These are phyloP conservation scores for Hypoxylon lienhwacheense DNA, from an alignment of 495 filamentous ascomycete species.

Conservation along the genomic window DNA sequence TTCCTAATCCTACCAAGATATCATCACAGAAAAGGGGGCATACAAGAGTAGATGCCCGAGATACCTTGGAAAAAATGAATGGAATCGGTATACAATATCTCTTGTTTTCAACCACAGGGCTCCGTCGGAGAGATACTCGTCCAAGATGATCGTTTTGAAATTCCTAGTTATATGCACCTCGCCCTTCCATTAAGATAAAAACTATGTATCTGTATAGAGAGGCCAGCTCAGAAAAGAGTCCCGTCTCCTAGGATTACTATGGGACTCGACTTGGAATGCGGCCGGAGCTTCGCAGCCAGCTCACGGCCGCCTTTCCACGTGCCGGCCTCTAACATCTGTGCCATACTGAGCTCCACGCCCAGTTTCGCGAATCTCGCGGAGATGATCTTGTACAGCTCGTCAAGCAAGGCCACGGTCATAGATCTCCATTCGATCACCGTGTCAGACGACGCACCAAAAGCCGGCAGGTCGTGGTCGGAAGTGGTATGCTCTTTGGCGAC, in stretches of 20 bases:
- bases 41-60: too few species aligned
- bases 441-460: constrained; percentile 78
- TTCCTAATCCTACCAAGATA: too few species aligned
- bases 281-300: constrained; percentile 90
- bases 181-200: too few species aligned
- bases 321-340: constrained; percentile 86
- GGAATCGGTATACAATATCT: too few species aligned
- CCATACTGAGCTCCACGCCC: constrained; percentile 64
- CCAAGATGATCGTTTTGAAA: too few species aligned
- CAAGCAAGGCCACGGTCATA: constrained; percentile 81
- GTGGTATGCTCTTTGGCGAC: constrained; percentile 70
- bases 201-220: too few species aligned
- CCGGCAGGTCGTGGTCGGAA: constrained; percentile 65
- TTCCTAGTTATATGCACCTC: too few species aligned
- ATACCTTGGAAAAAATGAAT: too few species aligned
- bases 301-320: constrained; percentile 98
- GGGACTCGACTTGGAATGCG: constrained; percentile 94
- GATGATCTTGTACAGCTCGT: constrained; percentile 70
- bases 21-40: too few species aligned
- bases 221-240: constrained; percentile 74
- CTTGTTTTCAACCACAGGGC: too few species aligned
- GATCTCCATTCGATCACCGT: constrained; percentile 89
- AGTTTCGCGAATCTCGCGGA: constrained; percentile 61
- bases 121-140: too few species aligned
- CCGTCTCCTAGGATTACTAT: constrained; percentile 97